Percentiles rank a stretch among this genome's conserved stretches.
These are phyloP conservation scores for Sinapis alba DNA, from an alignment of 441 rosid species.

Conservation along the genomic window DNA sequence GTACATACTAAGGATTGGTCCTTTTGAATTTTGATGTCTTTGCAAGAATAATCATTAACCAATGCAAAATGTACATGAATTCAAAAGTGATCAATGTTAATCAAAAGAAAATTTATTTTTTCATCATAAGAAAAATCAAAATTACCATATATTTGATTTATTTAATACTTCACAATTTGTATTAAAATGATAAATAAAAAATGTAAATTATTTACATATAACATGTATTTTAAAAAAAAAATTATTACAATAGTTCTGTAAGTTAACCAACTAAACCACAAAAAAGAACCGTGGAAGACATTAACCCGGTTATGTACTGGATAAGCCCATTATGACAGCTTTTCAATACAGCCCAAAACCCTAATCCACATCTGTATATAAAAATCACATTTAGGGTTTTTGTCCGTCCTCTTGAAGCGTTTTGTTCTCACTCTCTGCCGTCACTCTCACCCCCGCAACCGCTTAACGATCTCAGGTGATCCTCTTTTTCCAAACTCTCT, in stretches of 20 bases:
- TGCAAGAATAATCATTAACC: conserved; percentile 19
- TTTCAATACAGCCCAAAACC: conserved; percentile 19
- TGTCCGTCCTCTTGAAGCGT: conserved; percentile 19
- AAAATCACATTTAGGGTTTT: conserved; percentile 39
- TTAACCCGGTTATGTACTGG: conserved; percentile 17
- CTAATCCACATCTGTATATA: conserved; percentile 25
- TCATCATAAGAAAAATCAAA: too few relatives aligned
- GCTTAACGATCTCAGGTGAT: conserved; percentile 30
- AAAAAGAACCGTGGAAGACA: conserved; percentile 1
- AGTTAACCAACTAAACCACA: conserved; percentile 9
- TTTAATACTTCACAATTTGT: too few relatives aligned
- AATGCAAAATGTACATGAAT: not conserved
- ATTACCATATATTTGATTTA: too few relatives aligned
- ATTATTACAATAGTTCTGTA: not conserved
- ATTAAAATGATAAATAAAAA: too few relatives aligned
- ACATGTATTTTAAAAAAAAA: not conserved
- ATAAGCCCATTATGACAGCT: conserved; percentile 27
- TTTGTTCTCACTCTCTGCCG: conserved; percentile 11
- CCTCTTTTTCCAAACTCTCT: not conserved
- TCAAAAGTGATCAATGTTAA: too few relatives aligned
- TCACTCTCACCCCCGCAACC: conserved; percentile 34
- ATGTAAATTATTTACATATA: not conserved
- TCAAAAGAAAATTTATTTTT: too few relatives aligned
- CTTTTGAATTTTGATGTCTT: conserved; percentile 17
- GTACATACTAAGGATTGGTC: conserved; percentile 27